Conservation (phyloP, 768 basidiomycete genomes). For the Suillus americanus region DNA sequence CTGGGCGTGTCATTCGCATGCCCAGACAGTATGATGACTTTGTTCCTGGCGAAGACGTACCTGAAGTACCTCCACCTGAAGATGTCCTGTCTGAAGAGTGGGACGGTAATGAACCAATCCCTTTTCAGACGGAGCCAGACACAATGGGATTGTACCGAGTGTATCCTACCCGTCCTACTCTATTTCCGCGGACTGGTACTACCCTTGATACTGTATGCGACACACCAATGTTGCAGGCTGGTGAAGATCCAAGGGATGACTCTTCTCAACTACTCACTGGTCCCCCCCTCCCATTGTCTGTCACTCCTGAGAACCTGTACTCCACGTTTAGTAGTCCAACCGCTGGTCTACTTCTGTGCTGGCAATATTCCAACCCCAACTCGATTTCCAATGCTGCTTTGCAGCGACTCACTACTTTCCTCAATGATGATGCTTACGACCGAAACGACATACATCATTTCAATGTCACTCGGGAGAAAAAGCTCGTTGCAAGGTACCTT, state of each 20-base stretch:
- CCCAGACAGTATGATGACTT: conserved; percentile 3
- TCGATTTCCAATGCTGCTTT: conserved; percentile 29
- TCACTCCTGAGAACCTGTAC: not conserved
- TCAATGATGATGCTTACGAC: conserved; percentile 12
- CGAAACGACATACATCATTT: conserved; percentile 1
- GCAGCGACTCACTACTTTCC: conserved; percentile 24
- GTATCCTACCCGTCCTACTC: conserved; percentile 5
- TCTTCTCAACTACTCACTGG: not conserved
- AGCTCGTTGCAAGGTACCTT: conserved; percentile 1
- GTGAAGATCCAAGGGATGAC: not conserved
- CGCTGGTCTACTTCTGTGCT: conserved; percentile 28
- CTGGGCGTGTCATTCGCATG: not conserved
- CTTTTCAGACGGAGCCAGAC: not conserved
- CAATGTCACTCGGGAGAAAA: not conserved
- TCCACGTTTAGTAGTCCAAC: conserved; percentile 22
- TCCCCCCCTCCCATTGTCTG: not conserved
- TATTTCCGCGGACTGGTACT: not conserved
- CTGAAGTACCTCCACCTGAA: not conserved
- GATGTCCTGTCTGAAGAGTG: not conserved
- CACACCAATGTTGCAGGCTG: not conserved
- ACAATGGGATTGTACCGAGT: conserved; percentile 7
- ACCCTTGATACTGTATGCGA: conserved; percentile 1
- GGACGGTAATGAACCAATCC: not conserved
- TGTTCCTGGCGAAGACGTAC: not conserved
- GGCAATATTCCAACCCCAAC: conserved; percentile 29